phyloP scores from a whole-genome alignment of 345 rosid genomes.

The Ceriops decandra region DNA sequence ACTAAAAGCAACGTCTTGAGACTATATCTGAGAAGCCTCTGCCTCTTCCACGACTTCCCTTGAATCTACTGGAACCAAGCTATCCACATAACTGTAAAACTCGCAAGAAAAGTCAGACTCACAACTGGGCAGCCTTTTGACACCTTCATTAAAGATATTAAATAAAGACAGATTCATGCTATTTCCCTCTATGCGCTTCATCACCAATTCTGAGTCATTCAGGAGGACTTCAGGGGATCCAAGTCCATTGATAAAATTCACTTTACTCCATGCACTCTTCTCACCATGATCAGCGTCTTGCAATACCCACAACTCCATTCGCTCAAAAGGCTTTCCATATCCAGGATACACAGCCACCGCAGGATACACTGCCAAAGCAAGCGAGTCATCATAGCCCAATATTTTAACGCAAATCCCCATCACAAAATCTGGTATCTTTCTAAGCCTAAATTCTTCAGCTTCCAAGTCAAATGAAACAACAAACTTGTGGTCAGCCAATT shows the following conservation, averaged over 20 bases:
- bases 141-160: neutral
- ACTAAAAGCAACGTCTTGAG: no score
- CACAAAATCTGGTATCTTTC: slow-evolving; percentile 1
- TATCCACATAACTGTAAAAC: slow-evolving; percentile 28
- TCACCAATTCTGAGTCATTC: slow-evolving; percentile 23
- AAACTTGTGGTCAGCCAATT: neutral
- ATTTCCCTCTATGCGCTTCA: slow-evolving; percentile 11
- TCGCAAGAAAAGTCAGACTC: slow-evolving; percentile 16
- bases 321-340: neutral
- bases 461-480: slow-evolving; percentile 29
- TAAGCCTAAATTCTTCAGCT: slow-evolving; percentile 16
- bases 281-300: slow-evolving; percentile 7
- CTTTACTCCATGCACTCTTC: slow-evolving; percentile 7
- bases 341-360: slow-evolving; percentile 14
- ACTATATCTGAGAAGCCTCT: no score
- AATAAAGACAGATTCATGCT: neutral
- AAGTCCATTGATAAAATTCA: neutral
- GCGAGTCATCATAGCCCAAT: slow-evolving; percentile 17
- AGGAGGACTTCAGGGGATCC: slow-evolving; percentile 23
- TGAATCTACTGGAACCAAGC: slow-evolving; percentile 26
- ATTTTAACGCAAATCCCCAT: slow-evolving; percentile 14
- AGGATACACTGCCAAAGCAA: slow-evolving; percentile 28
- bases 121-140: slow-evolving; percentile 8
- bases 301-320: slow-evolving; percentile 25
- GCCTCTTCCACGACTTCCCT: neutral